These are phyloP conservation scores for Cardamine occulta DNA, from an alignment of 345 rosid species.

Conservation along the genomic window DNA sequence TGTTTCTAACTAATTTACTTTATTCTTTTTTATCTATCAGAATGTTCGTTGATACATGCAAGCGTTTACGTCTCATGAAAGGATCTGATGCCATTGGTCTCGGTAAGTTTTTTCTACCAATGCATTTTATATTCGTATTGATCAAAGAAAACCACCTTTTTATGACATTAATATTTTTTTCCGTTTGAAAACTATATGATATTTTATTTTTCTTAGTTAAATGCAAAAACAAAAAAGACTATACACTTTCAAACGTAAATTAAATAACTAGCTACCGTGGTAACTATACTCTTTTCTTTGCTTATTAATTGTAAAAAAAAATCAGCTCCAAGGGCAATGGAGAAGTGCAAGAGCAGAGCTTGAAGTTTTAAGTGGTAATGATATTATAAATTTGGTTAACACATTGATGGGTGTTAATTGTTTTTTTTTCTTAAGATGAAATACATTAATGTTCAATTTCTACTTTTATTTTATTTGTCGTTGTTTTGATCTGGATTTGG, in stretches of 20 bases:
- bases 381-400: conserved; percentile 38
- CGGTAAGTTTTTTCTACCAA: conserved; percentile 46
- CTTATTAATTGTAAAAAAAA: neutral
- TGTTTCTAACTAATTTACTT: neutral
- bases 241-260: neutral
- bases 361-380: conserved; percentile 38
- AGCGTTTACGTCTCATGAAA: conserved; percentile 86
- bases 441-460: conserved; percentile 35
- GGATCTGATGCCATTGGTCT: conserved; percentile 82
- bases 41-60: conserved; percentile 94
- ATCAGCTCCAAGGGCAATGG: conserved; percentile 88
- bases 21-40: conserved; percentile 39
- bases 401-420: conserved; percentile 43
- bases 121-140: conserved; percentile 1
- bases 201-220: neutral
- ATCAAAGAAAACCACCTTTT: neutral
- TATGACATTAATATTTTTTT: neutral
- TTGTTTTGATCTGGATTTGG: conserved; percentile 42
- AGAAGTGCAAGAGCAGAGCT: conserved; percentile 74
- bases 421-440: conserved; percentile 24
- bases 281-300: neutral
- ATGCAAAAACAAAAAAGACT: neutral
- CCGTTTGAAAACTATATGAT: neutral
- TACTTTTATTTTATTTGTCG: conserved; percentile 23
- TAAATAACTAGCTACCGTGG: neutral